Conservation (phyloP, 1,284 basidiomycete genomes). For the Microbotryomycetes sp. region DNA sequence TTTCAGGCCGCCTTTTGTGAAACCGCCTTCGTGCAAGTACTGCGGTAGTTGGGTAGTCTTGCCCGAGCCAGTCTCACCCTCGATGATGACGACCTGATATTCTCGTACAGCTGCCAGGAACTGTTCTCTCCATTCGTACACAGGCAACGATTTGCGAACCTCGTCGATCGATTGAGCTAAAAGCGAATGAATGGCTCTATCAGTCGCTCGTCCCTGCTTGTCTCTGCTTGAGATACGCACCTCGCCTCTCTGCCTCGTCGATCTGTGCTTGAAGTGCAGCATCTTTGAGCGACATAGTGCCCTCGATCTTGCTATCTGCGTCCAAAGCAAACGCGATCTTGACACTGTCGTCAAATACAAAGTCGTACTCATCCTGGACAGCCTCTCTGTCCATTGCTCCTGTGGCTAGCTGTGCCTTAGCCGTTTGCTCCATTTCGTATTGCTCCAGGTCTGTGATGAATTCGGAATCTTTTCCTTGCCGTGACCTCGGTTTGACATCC, state of each 20-base stretch:
- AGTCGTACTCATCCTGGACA: slow-evolving; percentile 77
- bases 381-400: slow-evolving; percentile 83
- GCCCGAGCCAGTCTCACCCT: slow-evolving; percentile 50
- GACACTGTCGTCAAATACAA: slow-evolving; percentile 95
- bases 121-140: slow-evolving; percentile 76
- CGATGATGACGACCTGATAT: slow-evolving; percentile 57
- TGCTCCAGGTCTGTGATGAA: slow-evolving; percentile 95
- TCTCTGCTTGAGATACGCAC: too few relatives aligned
- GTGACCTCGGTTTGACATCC: slow-evolving; percentile 67
- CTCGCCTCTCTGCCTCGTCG: slow-evolving; percentile 81
- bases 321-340: slow-evolving; percentile 85
- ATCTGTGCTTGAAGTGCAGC: slow-evolving; percentile 79
- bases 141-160: slow-evolving; percentile 82
- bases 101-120: slow-evolving; percentile 81
- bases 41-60: slow-evolving; percentile 98
- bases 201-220: too few relatives aligned
- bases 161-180: slow-evolving; percentile 82
- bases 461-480: slow-evolving; percentile 58
- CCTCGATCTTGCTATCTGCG: slow-evolving; percentile 48
- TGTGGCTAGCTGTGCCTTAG: slow-evolving; percentile 76
- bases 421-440: slow-evolving; percentile 77
- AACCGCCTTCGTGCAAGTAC: slow-evolving; percentile 95
- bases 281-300: slow-evolving; percentile 71
- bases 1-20: slow-evolving; percentile 77
- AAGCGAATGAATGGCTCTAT: too few relatives aligned